Base-by-base conservation (phyloP, 1,284 basidiomycete genomes). In the Cryptococcus jaspeensis region DNA sequence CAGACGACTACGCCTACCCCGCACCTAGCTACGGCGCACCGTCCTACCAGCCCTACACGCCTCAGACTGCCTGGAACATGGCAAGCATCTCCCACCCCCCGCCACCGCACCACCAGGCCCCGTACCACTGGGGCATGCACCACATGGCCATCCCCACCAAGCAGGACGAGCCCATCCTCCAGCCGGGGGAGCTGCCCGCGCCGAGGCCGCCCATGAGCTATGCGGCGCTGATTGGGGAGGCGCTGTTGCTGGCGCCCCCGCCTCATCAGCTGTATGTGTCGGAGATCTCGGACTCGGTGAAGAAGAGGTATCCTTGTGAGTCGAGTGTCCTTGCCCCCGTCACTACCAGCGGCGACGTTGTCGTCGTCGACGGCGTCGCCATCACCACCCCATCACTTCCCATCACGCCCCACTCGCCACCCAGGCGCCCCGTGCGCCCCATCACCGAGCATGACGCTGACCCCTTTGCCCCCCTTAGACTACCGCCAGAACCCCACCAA, bases 401-500 rank as follows among this genome's bases (percentile, higher is more conserved):
- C 32, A 40, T 18, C 55, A 53, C 32, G 16, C 50, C n/a, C n/a
- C n/a, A n/a, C n/a, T n/a, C 28, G 46, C 28, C 28, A 32, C 28
- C 28, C 28, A 9, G 5, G 28, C 28, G 28, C 5, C 28, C 28
- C 28, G 44, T 46, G 44, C 40, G 9, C 40, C 9, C 44, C 47
- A 40, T 15, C 53, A 16, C 53, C 36, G 42, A 39, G 44, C 25
- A 8, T 13, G 32, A 36, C 8, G 15, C 4, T 25, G 28, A n/a
- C 23, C 7, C 23, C 28, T 35, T n/a, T 46, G 28, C 54, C 61
- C 18, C 12, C 13, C 38, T 18, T 53, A 76, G 74, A 73, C 62
- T 78, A 75, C 60, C 71, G 72, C 43, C 72, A 76, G 46, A 73
- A 76, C 64, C 75, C 77, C 2, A 67, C 73, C 46, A 73, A 77